Base-by-base conservation (phyloP, 179 eudicot species). In the Drosera spatulata region DNA sequence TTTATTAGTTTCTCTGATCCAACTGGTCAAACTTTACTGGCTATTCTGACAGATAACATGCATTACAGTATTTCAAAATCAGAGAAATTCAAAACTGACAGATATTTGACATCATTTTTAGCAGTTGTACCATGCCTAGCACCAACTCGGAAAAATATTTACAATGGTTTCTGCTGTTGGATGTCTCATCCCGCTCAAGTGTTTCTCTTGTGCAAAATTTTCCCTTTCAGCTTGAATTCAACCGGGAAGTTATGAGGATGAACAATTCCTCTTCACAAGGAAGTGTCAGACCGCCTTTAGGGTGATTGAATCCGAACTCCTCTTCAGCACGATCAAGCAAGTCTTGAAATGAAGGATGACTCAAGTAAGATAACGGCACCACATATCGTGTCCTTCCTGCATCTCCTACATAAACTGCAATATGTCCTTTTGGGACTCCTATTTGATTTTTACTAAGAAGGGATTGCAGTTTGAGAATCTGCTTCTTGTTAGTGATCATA, bases 401-500 rank as follows among this genome's bases (percentile, higher is more conserved):
- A 33, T 63, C 67, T 11, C 67, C 67, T 7, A 55, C 60, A 10
- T 63, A 41, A 2, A 63, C 60, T 2, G 60, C 43, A 10, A 45
- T 45, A 46, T 63, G 60, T 1, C 60, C 67, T 39, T 63, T 63
- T 4, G 80, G 84, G 45, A 77, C 77, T 58, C 55, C 72, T 68
- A 69, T 69, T 15, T 56, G 59, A 49, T 55, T 33, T 50, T 54
- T 74, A 11, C 38, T 6, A 45, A 69, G 15, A 33, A 68, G 37
- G 5, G 73, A 58, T 3, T 67, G 69, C 60, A 71, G 66, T 59
- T 63, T 73, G 50, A 68, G 59, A 41, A 70, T 60, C 59, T 69
- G 75, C 70, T 79, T 74, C 33, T 81, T 63, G 14, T 56, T 69
- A 11, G 56, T 52, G 66, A 74, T 68, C 46, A 75, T 47, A 9